These are phyloP conservation scores for Whalleya microplaca DNA, from an alignment of 2,329 filamentous ascomycete genomes.

Conservation along the genomic window DNA sequence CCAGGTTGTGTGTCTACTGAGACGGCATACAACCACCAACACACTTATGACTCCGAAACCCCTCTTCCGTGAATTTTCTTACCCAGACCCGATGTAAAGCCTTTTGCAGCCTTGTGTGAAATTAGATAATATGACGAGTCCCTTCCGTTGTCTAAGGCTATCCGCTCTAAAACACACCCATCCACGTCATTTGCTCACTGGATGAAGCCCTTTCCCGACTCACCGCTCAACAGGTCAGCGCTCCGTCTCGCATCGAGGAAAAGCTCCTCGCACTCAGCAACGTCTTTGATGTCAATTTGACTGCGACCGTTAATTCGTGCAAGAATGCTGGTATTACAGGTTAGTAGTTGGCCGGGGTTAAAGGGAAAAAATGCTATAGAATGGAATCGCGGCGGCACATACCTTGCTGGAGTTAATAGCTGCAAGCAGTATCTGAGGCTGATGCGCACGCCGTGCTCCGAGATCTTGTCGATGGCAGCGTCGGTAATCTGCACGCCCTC, in stretches of 20 bases:
- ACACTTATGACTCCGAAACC: slow-evolving; percentile 30
- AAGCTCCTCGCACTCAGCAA: slow-evolving; percentile 80
- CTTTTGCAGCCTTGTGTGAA: slow-evolving; percentile 25
- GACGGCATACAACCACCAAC: slow-evolving; percentile 15
- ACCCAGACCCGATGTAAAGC: slow-evolving; percentile 12
- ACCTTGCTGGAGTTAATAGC: slow-evolving; percentile 82
- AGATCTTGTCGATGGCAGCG: slow-evolving; percentile 82
- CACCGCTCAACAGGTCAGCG: slow-evolving; percentile 67
- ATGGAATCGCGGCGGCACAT: slow-evolving; percentile 34
- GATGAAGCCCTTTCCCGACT: slow-evolving; percentile 68
- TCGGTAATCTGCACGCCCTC: slow-evolving; percentile 81
- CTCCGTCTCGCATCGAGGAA: slow-evolving; percentile 84
- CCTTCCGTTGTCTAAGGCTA: slow-evolving; percentile 26
- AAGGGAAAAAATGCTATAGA: neutral
- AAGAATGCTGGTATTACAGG: slow-evolving; percentile 65
- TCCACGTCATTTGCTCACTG: slow-evolving; percentile 43
- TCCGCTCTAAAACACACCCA: slow-evolving; percentile 18
- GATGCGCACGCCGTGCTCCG: slow-evolving; percentile 84
- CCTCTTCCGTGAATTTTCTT: slow-evolving; percentile 25
- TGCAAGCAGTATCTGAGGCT: slow-evolving; percentile 93
- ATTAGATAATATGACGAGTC: slow-evolving; percentile 30
- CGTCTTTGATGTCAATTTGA: slow-evolving; percentile 77
- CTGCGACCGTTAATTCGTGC: slow-evolving; percentile 80
- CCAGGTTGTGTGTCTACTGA: slow-evolving; percentile 17
- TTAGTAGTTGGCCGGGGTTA: slow-evolving; percentile 36